phyloP scores from a whole-genome alignment of 1,284 basidiomycete species.

The Puccinia coronata region DNA sequence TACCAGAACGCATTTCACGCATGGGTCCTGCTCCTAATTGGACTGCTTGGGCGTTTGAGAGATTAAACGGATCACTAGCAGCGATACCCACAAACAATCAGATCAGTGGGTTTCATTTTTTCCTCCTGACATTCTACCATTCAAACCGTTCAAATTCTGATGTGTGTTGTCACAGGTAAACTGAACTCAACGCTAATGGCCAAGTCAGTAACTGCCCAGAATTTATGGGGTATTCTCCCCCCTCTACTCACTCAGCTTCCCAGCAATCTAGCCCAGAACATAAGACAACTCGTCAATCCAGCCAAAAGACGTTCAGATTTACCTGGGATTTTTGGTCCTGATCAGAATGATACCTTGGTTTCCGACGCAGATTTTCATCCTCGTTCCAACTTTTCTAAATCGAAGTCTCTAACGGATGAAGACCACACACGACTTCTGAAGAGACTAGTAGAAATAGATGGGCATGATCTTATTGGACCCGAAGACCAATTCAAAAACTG shows the following conservation, averaged over 20 bases:
- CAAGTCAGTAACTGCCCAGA: not conserved
- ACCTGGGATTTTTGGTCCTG: too few species aligned
- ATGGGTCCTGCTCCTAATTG: slow-evolving; percentile 28
- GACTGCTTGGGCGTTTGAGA: slow-evolving; percentile 36
- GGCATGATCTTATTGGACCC: not conserved
- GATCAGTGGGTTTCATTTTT: not conserved
- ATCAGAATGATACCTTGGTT: too few species aligned
- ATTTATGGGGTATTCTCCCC: not conserved
- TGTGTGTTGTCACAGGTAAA: not conserved
- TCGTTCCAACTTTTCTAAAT: too few species aligned
- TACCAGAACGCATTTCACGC: slow-evolving; percentile 9
- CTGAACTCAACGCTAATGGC: not conserved
- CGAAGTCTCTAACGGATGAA: too few species aligned
- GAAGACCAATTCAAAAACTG: not conserved
- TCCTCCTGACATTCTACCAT: too few species aligned
- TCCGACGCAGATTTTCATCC: too few species aligned
- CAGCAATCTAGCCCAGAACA: not conserved
- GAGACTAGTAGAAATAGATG: not conserved
- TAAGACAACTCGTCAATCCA: not conserved
- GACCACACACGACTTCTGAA: not conserved
- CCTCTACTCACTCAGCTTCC: not conserved
- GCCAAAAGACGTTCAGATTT: too few species aligned
- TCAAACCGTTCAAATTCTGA: not conserved
- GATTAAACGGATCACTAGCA: slow-evolving; percentile 7
- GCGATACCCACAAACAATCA: slow-evolving; percentile 63